A percentile compares a stretch with the other conserved stretches of the same genome.
Conservation (phyloP, 2,329 filamentous ascomycete species). For the Penicillium sp. region DNA sequence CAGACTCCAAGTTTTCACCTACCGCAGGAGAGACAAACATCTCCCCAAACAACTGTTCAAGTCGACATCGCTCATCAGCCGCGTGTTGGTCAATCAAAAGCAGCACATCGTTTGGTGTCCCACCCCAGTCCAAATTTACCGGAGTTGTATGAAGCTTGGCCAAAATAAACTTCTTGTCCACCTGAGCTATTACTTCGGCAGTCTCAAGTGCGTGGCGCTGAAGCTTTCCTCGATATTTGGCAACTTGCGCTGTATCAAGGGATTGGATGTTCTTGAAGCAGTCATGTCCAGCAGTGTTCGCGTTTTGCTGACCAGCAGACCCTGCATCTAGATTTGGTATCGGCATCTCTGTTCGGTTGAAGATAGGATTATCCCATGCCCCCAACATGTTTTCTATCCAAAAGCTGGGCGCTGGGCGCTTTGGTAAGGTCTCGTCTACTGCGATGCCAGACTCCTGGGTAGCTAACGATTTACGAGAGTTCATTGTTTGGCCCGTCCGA, state of each 20-base stretch:
- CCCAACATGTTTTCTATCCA: slow-evolving; percentile 64
- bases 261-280: slow-evolving; percentile 25
- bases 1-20: neutral
- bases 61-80: slow-evolving; percentile 80
- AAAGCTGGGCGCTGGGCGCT: slow-evolving; percentile 17
- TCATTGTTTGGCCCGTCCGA: slow-evolving; percentile 36
- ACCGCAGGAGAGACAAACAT: slow-evolving; percentile 41
- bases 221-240: slow-evolving; percentile 46
- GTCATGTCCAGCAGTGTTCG: slow-evolving; percentile 11
- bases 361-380: slow-evolving; percentile 75
- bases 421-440: neutral
- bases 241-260: slow-evolving; percentile 26
- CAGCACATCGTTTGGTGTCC: slow-evolving; percentile 45
- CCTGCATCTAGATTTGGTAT: slow-evolving; percentile 42
- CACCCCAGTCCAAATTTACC: neutral
- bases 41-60: slow-evolving; percentile 69
- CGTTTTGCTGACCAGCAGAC: slow-evolving; percentile 17
- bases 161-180: slow-evolving; percentile 88
- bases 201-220: slow-evolving; percentile 60
- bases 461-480: slow-evolving; percentile 10
- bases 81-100: slow-evolving; percentile 91
- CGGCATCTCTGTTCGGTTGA: slow-evolving; percentile 51
- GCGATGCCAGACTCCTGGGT: slow-evolving; percentile 15
- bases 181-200: slow-evolving; percentile 72
- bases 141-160: slow-evolving; percentile 51